These are phyloP conservation scores for Davidsoniella australis DNA, from an alignment of 2,329 filamentous ascomycete species.

Conservation along the genomic window DNA sequence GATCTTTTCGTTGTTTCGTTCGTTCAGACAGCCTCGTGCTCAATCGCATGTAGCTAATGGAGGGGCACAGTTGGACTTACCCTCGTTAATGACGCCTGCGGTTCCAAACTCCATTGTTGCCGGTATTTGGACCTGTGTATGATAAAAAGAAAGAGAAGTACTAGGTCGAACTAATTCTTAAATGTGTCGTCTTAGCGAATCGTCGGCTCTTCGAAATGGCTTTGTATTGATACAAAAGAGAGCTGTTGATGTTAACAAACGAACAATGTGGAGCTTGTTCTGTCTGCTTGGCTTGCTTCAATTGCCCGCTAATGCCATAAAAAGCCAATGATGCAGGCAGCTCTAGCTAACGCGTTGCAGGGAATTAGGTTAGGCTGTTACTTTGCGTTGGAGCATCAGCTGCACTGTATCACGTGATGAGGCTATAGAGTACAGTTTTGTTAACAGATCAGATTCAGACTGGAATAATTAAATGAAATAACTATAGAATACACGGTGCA, in stretches of 20 bases:
- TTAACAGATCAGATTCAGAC: too few species aligned
- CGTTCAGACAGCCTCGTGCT: slow-evolving; percentile 9
- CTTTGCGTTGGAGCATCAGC: neutral
- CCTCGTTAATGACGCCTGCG: slow-evolving; percentile 46
- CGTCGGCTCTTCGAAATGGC: too few species aligned
- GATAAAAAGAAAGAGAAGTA: neutral
- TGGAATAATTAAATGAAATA: too few species aligned
- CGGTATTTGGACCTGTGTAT: neutral
- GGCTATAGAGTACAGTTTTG: neutral
- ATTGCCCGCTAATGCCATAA: neutral
- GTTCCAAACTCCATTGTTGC: slow-evolving; percentile 44
- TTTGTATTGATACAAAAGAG: too few species aligned
- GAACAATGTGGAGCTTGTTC: neutral
- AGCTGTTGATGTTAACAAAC: too few species aligned
- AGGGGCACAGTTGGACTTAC: slow-evolving; percentile 21
- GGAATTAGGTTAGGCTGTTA: neutral
- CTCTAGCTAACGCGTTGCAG: slow-evolving; percentile 12
- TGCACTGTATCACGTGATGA: too few species aligned
- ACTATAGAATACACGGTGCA: too few species aligned
- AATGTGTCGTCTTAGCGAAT: neutral
- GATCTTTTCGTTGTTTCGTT: neutral
- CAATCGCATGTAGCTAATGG: slow-evolving; percentile 11
- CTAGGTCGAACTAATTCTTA: neutral
- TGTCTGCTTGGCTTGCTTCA: neutral
- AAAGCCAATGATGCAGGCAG: slow-evolving; percentile 11